Evolutionary conservation across 225 moss, liverwort and hornwort species (phyloP), one percentile per base, ranked within the genome.

Genomic region (Pleurozium schreberi): DNA sequence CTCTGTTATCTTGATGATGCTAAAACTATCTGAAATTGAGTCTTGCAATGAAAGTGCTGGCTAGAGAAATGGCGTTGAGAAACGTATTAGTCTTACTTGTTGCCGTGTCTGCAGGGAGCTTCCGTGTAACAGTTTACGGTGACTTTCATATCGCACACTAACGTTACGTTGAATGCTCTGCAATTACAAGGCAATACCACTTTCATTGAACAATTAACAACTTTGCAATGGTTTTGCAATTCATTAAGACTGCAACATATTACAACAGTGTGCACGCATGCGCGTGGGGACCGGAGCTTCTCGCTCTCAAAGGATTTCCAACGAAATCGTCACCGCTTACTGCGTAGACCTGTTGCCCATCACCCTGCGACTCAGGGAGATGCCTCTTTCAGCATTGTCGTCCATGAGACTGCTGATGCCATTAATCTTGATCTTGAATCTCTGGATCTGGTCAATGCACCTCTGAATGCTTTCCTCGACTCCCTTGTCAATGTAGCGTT

Each of bases 121-220:
- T 99, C 87, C 95, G 96, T 75, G 97, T 99, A 38, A 96, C 93
- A 80, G 97, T 99, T 38, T 99, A 99, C 85, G 98, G 96, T 50
- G 95, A 96, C 86, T 99, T 96, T 88, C 90, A n/a, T n/a, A n/a
- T n/a, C n/a, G n/a, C n/a, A n/a, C n/a, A n/a, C n/a, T n/a, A n/a
- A n/a, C n/a, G n/a, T n/a, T n/a, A n/a, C n/a, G n/a, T n/a, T n/a
- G n/a, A n/a, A n/a, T n/a, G n/a, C n/a, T n/a, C n/a, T n/a, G n/a
- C n/a, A n/a, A n/a, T n/a, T n/a, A n/a, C n/a, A n/a, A n/a, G n/a
- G n/a, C n/a, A n/a, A n/a, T n/a, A n/a, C n/a, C n/a, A n/a, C n/a
- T n/a, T n/a, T n/a, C n/a, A n/a, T n/a, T n/a, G n/a, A n/a, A n/a
- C n/a, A n/a, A n/a, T n/a, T n/a, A n/a, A n/a, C n/a, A n/a, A n/a